Base-by-base conservation (phyloP, 2,329 filamentous ascomycete species). In the Cladosporium sphaerospermum region DNA sequence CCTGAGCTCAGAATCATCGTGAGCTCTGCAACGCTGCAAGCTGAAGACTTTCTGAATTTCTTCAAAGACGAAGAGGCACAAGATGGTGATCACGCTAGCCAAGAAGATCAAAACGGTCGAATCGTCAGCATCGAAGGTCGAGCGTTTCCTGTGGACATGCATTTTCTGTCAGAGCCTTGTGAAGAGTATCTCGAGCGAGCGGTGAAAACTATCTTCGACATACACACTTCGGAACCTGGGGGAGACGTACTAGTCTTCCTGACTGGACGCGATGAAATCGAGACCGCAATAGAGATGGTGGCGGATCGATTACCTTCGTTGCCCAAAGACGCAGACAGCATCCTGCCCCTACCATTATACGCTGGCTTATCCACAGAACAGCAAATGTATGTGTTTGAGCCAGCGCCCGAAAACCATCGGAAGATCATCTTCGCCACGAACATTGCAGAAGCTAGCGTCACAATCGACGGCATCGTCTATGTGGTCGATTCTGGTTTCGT, bases 371-470 rank as follows among this genome's bases (percentile, higher is more conserved):
- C 89, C 2, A 89, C 86, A 8, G 91, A 96, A 59, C 85, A 96
- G 64, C 93, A 97, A 66, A 92, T 96, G 83, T 91, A 91, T 59
- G 86, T 97, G 39, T 97, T 97, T 66, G 89, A 96, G 62, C 83
- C 86, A 51, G 76, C 90, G 2, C 83, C 88, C 0, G 84, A 88
- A 56, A 85, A 91, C 55, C 91, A 85, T 1, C 81, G 93, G 40
- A 97, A 97, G 67, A 87, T 96, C 37, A 88, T 99, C 34, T 85
- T 96, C 59, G 86, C 89, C 3, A 97, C 93, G 54, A 97, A 97
- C 67, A 96, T 97, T 59, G 90, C 93, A 10, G 93, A 99, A 74
- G 92, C 93, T 4, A 96, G 89, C 1, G 86, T 99, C 41, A 97
- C 93, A 13, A 95, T 97, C 53, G 85, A 93, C 50, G 90, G 89